Evolutionary conservation across 805 yeast species (phyloP), one percentile per base, ranked within the genome.

Genomic region (Cyberlindnera samutprakarnensis): DNA sequence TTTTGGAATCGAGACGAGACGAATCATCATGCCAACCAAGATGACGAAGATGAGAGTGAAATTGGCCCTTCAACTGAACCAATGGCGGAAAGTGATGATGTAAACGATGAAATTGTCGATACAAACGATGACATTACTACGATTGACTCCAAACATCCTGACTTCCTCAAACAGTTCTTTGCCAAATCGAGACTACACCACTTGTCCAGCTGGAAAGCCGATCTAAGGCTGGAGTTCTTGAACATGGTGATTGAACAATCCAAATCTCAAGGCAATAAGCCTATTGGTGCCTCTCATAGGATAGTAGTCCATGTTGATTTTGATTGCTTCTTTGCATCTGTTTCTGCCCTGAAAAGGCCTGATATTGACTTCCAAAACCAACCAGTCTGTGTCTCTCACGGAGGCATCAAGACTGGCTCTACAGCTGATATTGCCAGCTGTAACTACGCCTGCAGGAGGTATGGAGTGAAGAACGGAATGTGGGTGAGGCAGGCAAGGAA

Each of bases 311-410:
- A 90, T 53, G 67, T 90, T 21, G 98, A 90, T 53, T 90, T 87
- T 54, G 98, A 90, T 54, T 86, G 95, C 42, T 90, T 92, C 48
- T 90, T 90, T 57, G 96, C 88, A 2, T 70, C 94, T 0, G 96
- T 81, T 0, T 82, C 96, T 0, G 70, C 84, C 3, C 57, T 76
- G 33, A 63, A 58, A 12, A 60, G 64, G 25, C 78, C 81, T 0
- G 64, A 74, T 3, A 49, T 78, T 13, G 72, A 72, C 37, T 38
- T 56, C 44, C 22, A 65, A 27, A 37, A 60, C 44, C 56, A 79
- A 67, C 62, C 79, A 50, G 56, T 90, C 57, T 61, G 95, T 63
- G 62, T 76, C 1, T 67, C 78, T 27, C 67, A 71, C 44, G 74
- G 73, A 15, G 54, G 57, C 2, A 27, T 43, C 4, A 55, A 45